Percentiles rank a stretch among this genome's conserved stretches.
Evolutionary conservation across 805 yeast species (phyloP).

Genomic region (Saturnispora kantuleensis): DNA sequence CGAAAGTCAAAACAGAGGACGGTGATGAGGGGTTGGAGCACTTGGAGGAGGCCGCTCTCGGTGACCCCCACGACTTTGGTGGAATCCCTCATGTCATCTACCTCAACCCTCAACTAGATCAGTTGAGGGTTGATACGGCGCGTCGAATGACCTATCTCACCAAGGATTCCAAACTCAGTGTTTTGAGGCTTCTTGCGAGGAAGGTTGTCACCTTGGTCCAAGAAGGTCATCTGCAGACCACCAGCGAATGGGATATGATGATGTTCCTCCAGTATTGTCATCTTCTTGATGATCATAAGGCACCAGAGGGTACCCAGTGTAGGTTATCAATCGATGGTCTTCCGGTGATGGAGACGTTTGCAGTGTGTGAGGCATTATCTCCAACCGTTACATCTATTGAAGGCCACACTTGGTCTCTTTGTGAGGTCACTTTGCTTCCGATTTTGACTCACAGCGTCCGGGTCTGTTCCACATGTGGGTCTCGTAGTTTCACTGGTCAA

Average conservation of each 20-base stretch:
- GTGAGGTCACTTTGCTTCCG: constrained; percentile 13
- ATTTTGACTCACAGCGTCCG: constrained; percentile 9
- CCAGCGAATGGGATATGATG: constrained; percentile 8
- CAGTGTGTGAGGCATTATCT: neutral
- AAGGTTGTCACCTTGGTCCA: constrained; percentile 9
- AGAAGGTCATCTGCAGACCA: neutral
- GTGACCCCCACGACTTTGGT: neutral
- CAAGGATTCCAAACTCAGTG: neutral
- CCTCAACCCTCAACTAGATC: constrained; percentile 5
- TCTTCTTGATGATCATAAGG: constrained; percentile 2
- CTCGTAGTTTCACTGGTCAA: neutral
- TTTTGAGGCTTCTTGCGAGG: constrained; percentile 8
- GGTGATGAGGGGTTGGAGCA: neutral
- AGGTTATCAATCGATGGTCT: no score
- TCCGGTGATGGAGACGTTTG: no score
- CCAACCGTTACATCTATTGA: constrained; percentile 6
- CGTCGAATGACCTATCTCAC: neutral
- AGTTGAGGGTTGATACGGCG: constrained; percentile 4
- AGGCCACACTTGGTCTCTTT: constrained; percentile 14
- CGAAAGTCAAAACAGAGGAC: neutral
- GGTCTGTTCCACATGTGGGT: constrained; percentile 10
- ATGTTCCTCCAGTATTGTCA: constrained; percentile 10
- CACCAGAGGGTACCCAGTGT: neutral
- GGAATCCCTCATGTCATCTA: constrained; percentile 4
- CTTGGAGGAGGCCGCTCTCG: neutral